phyloP scores from a whole-genome alignment of 805 yeast species.

The Candida verbasci region DNA sequence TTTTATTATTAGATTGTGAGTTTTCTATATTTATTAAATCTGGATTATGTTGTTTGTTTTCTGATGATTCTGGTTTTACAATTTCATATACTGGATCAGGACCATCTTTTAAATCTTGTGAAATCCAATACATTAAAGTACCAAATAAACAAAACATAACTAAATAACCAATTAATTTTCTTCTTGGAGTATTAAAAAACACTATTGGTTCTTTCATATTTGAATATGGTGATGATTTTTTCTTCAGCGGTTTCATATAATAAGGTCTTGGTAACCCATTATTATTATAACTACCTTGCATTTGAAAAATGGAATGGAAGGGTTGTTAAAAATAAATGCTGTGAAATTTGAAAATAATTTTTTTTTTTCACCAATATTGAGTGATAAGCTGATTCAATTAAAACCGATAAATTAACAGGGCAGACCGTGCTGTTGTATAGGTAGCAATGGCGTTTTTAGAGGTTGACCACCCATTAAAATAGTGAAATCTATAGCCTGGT shows the following conservation, averaged over 20 bases:
- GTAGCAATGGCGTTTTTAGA: too few species aligned
- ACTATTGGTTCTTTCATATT: constrained; percentile 21
- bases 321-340: too few species aligned
- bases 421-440: too few species aligned
- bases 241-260: constrained; percentile 39
- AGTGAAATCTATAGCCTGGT: too few species aligned
- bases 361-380: too few species aligned
- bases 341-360: constrained; percentile 2
- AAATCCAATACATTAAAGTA: constrained; percentile 29
- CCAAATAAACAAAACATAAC: constrained; percentile 32
- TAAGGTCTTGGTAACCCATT: constrained; percentile 44
- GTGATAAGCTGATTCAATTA: too few species aligned
- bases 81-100: constrained; percentile 27
- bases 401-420: too few species aligned
- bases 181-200: constrained; percentile 32
- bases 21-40: constrained; percentile 2
- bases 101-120: constrained; percentile 29
- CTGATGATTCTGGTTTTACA: constrained; percentile 10
- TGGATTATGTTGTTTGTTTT: constrained; percentile 2
- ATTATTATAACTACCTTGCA: constrained; percentile 42
- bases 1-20: constrained; percentile 14
- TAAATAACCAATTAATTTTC: constrained; percentile 36
- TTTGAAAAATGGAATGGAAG: too few species aligned
- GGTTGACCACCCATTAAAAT: too few species aligned
- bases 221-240: constrained; percentile 32